Evolutionary conservation across 2,329 filamentous ascomycete genomes (phyloP), one percentile per base, ranked within the genome.

Genomic region (Cytospora chrysosperma): DNA sequence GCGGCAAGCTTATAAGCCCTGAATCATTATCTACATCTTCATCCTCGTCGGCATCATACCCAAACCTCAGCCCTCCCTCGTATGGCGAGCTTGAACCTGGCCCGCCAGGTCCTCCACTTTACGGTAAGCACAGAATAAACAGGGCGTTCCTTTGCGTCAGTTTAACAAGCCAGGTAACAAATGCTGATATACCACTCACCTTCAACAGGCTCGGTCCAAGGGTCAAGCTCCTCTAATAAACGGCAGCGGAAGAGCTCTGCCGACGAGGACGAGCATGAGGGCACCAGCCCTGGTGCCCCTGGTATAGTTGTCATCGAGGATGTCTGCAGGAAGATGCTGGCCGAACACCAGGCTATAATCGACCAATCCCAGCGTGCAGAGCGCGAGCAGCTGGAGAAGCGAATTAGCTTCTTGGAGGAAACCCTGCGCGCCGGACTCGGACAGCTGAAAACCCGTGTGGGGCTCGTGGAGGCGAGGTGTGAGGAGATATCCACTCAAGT

Each of bases 41-140:
- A 30, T 30, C 4, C 28, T 30, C 28, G 28, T 30, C 28, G 28
- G 28, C 28, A 30, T 30, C 28, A 30, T 30, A 30, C 28, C 28
- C 40, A n/a, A 37, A 17, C 21, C 50, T 56, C 4, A 26, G 21
- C 13, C 63, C 56, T 15, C 63, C 59, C 1, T 65, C 59, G n/a
- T 65, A 65, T 13, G 56, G 56, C 6, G 56, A 65, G 26, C 21
- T 62, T 15, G 55, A 57, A 17, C 55, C 27, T 26, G 51, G 51
- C 15, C 63, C 59, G 21, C 59, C 59, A 3, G 37, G 55, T 21
- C n/a, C 53, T 28, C 43, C 40, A 7, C 19, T 50, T 8, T 51
- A 61, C 13, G 40, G 59, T 61, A 61, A 37, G 24, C 51, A 34
- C 6, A 24, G 13, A 32, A 13, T 8, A 34, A 34, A 34, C 32